A percentile compares a stretch with the other conserved stretches of the same genome.
These are phyloP conservation scores for Fusarium sp. DNA, from an alignment of 2,329 filamentous ascomycete species.

Conservation along the genomic window DNA sequence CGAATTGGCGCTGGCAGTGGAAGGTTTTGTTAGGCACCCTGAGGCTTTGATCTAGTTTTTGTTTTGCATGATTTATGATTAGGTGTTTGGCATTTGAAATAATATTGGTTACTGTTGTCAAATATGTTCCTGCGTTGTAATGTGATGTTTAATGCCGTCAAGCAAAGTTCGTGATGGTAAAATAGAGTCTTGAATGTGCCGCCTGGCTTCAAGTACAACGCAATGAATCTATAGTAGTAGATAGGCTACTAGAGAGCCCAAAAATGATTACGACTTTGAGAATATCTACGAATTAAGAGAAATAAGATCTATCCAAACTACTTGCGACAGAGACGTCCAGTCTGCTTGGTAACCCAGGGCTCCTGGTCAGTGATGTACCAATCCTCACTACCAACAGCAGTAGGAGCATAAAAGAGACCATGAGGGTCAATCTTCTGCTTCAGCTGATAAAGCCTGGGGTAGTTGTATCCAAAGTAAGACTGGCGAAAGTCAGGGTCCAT, in stretches of 20 bases:
- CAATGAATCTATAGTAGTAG: too few species aligned
- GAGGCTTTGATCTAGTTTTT: constrained; percentile 23
- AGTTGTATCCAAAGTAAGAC: constrained; percentile 53
- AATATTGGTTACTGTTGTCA: neutral
- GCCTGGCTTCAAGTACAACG: too few species aligned
- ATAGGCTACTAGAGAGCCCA: too few species aligned
- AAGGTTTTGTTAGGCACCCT: constrained; percentile 31
- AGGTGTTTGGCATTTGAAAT: neutral
- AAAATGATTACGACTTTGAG: neutral
- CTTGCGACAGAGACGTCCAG: constrained; percentile 33
- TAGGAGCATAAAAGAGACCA: constrained; percentile 51
- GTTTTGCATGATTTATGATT: neutral
- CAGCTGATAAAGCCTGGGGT: constrained; percentile 48
- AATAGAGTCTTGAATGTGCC: too few species aligned
- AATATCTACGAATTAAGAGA: neutral
- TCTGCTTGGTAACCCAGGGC: constrained; percentile 33
- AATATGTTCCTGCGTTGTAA: too few species aligned
- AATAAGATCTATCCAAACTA: neutral
- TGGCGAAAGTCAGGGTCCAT: constrained; percentile 52
- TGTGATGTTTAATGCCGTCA: too few species aligned
- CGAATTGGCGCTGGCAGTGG: constrained; percentile 36
- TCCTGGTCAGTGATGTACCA: constrained; percentile 43
- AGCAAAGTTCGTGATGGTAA: too few species aligned
- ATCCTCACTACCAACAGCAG: constrained; percentile 53
- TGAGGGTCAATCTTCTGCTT: constrained; percentile 53